Evolutionary conservation across 805 yeast species (phyloP), one percentile per base, ranked within the genome.

Genomic region (Blastobotrys chiropterorum): DNA sequence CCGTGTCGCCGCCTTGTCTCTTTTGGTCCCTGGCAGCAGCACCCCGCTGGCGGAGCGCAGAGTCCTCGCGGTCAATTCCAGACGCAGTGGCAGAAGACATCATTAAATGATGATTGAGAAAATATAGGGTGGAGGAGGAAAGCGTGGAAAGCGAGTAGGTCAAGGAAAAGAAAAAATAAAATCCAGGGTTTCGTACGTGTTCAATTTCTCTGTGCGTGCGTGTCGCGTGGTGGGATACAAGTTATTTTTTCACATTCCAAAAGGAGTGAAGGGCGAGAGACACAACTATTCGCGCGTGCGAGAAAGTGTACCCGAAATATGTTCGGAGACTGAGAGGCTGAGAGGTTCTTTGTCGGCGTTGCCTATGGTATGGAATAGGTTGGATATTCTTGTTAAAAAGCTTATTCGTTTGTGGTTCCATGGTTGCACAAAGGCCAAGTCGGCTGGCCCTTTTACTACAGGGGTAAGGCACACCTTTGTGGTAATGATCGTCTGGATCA

Each of bases 41-140:
- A 22, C 43, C 43, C 16, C 43, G 43, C 34, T 38, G 41, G 13
- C 48, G 46, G 17, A 31, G 47, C 42, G 13, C 15, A 20, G 16
- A 15, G 39, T 19, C 44, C 30, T 47, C 51, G n/a, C 52, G 47
- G 26, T 49, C 38, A 13, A 51, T 51, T 38, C 54, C 54, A 15
- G 54, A 51, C 22, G 54, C 51, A 19, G 43, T 22, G 15, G 52
- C 52, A 42, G 55, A 49, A n/a, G 54, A 50, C 51, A 48, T 48
- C 20, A 38, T 47, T 47, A 34, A 17, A 14, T 38, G 26, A 20
- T 16, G 40, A 38, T 14, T 15, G 47, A 3, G 43, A 13, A 39
- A 13, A 39, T 39, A 6, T 5, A 39, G 11, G 34, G 34, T 26
- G 34, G 34, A 11, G 34, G 34, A 6, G 34, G 34, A 11, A 26